Evolutionary conservation across 2,329 filamentous ascomycete species (phyloP), one percentile per base, ranked within the genome.

Genomic region (Byssothecium circinans): DNA sequence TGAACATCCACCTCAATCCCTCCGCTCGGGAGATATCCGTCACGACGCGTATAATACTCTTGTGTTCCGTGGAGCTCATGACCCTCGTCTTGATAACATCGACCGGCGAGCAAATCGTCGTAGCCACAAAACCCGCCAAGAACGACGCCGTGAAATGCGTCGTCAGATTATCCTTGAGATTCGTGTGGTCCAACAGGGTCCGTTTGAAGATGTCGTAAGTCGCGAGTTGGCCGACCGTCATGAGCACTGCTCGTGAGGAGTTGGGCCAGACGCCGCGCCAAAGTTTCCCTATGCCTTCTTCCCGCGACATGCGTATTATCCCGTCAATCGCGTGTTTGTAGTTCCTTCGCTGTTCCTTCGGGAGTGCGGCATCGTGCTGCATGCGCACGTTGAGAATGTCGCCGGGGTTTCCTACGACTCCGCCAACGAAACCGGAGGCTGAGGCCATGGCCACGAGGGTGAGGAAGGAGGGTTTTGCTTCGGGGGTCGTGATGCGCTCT

Each of bases 311-410:
- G 56, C 89, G 85, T 20, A 88, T 74, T 62, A 97, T 78, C 22
- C 94, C 94, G 67, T 97, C 86, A 39, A 96, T 71, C 2, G 91
- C 94, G 70, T 97, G 82, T 54, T 84, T 86, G 76, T 99, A 99
- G 72, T 95, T 94, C 47, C 92, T 83, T 39, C 89, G 84, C 64
- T 95, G 77, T 4, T 80, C 80, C 1, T 75, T 64, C 0, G 91
- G 88, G 1, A 96, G 82, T 0, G 90, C 84, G 2, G 88, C 86
- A 61, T 87, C 94, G 74, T 95, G 89, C 75, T 99, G 94, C 94
- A 99, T 99, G 57, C 94, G 89, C 41, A 99, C 94, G 73, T 99
- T 99, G 64, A 96, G 80, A 27, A 99, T 91, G 70, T 99, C 94
- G 56, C 91, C 92, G 2, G 91, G 91, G 74, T 97, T 99, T 56